Evolutionary conservation across 768 basidiomycete species (phyloP).

Genomic region (Suillus clintonianus): DNA sequence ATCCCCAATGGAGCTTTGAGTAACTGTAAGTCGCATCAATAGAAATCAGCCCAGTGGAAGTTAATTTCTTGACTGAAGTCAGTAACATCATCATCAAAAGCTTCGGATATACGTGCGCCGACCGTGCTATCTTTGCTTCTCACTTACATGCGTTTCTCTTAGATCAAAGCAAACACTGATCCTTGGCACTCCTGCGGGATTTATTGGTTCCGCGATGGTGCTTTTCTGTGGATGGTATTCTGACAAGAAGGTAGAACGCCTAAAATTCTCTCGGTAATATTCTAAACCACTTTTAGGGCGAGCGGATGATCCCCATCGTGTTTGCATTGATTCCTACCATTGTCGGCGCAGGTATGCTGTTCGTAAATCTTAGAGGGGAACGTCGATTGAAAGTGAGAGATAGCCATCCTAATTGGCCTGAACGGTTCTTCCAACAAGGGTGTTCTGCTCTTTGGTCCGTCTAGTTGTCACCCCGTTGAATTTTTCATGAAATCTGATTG

Average conservation of each 20-base stretch:
- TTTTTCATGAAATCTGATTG: not conserved
- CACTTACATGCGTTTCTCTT: not conserved
- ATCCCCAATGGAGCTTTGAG: conserved; percentile 66
- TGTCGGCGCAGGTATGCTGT: conserved; percentile 48
- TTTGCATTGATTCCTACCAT: conserved; percentile 61
- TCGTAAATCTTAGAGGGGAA: not conserved
- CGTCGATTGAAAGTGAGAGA: not conserved
- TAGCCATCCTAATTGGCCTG: conserved; percentile 56
- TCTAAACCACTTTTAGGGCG: conserved; percentile 36
- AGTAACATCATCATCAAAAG: conserved; percentile 63
- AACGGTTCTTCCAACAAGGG: conserved; percentile 51
- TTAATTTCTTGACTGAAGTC: conserved; percentile 35
- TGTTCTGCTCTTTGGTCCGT: conserved; percentile 54
- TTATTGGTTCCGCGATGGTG: conserved; percentile 47
- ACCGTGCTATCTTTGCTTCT: not conserved
- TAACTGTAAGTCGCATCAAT: conserved; percentile 50
- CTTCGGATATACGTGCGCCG: conserved; percentile 62
- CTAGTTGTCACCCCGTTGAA: not conserved
- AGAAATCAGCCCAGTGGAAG: not conserved
- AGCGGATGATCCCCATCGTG: conserved; percentile 63
- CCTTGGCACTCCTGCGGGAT: conserved; percentile 57
- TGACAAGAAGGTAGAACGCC: conserved; percentile 51
- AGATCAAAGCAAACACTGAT: conserved; percentile 65
- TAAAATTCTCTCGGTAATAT: not conserved
- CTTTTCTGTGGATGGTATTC: conserved; percentile 65